Conservation (phyloP, 2,329 filamentous ascomycete genomes). For the Alternaria dauci region DNA sequence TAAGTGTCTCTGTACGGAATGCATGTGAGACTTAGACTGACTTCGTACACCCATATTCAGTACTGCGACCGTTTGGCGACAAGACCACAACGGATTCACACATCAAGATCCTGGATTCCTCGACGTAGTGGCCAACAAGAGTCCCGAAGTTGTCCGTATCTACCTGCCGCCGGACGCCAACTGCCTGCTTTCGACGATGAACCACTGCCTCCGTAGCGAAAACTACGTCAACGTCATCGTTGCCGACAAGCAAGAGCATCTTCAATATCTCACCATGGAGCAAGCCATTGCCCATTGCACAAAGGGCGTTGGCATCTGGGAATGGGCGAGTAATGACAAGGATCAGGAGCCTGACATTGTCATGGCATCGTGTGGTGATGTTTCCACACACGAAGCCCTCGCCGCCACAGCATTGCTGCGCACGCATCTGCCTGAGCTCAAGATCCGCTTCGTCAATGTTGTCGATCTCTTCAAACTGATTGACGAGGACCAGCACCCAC, state of each 20-base stretch:
- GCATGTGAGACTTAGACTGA: no score
- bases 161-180: slow-evolving; percentile 84
- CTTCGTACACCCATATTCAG: no score
- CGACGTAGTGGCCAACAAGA: slow-evolving; percentile 81
- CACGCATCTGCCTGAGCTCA: slow-evolving; percentile 74
- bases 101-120: slow-evolving; percentile 82
- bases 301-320: slow-evolving; percentile 81
- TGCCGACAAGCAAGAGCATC: slow-evolving; percentile 79
- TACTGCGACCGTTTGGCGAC: slow-evolving; percentile 80
- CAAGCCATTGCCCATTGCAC: slow-evolving; percentile 77
- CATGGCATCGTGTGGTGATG: slow-evolving; percentile 79
- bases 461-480: slow-evolving; percentile 85
- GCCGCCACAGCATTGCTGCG: slow-evolving; percentile 78
- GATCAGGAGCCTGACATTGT: slow-evolving; percentile 75
- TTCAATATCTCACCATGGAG: slow-evolving; percentile 79
- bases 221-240: slow-evolving; percentile 87
- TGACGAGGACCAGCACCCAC: slow-evolving; percentile 72
- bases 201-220: slow-evolving; percentile 75
- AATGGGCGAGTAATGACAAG: slow-evolving; percentile 76
- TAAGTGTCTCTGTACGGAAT: no score
- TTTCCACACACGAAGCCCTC: slow-evolving; percentile 76
- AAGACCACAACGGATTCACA: slow-evolving; percentile 85
- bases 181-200: slow-evolving; percentile 76
- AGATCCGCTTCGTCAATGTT: slow-evolving; percentile 80
- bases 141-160: slow-evolving; percentile 79